Percentiles rank a stretch among this genome's conserved stretches.
Conservation (phyloP, 1,284 basidiomycete genomes). For the Volvariella volvacea region DNA sequence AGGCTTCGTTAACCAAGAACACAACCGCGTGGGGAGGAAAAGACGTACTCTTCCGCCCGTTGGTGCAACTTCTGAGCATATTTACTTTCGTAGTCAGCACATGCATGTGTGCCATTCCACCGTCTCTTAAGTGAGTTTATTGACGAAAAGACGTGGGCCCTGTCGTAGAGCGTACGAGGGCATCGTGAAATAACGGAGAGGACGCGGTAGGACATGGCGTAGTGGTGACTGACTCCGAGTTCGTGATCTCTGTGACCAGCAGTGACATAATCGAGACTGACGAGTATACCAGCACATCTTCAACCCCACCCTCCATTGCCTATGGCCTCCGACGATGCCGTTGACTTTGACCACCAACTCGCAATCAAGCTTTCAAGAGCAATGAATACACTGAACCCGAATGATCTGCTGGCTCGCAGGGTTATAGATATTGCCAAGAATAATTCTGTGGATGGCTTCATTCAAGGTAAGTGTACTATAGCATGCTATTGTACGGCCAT, state of each 20-base stretch:
- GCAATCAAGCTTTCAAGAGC: slow-evolving; percentile 78
- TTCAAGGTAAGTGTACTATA: slow-evolving; percentile 33
- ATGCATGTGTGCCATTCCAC: slow-evolving; percentile 1
- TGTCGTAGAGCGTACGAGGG: too few relatives aligned
- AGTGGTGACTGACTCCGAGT: too few relatives aligned
- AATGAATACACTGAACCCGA: slow-evolving; percentile 76
- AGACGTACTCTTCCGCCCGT: slow-evolving; percentile 28
- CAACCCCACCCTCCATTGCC: too few relatives aligned
- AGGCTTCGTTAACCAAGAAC: not conserved
- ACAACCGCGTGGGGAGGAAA: slow-evolving; percentile 6
- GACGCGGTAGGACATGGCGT: too few relatives aligned
- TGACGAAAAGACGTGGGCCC: too few relatives aligned
- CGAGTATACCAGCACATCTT: too few relatives aligned
- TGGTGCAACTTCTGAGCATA: slow-evolving; percentile 29
- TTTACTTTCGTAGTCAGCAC: slow-evolving; percentile 19
- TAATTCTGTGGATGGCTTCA: slow-evolving; percentile 60
- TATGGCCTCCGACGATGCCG: slow-evolving; percentile 13
- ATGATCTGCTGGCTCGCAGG: slow-evolving; percentile 72
- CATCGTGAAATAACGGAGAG: too few relatives aligned
- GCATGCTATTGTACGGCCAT: not conserved
- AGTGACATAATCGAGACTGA: too few relatives aligned
- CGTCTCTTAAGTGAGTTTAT: too few relatives aligned
- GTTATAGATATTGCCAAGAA: slow-evolving; percentile 78
- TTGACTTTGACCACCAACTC: slow-evolving; percentile 68
- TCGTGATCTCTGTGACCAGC: too few relatives aligned